A percentile compares a stretch with the other conserved stretches of the same genome.
Evolutionary conservation across 345 rosid genomes (phyloP).

Genomic region (Nephelium lappaceum): DNA sequence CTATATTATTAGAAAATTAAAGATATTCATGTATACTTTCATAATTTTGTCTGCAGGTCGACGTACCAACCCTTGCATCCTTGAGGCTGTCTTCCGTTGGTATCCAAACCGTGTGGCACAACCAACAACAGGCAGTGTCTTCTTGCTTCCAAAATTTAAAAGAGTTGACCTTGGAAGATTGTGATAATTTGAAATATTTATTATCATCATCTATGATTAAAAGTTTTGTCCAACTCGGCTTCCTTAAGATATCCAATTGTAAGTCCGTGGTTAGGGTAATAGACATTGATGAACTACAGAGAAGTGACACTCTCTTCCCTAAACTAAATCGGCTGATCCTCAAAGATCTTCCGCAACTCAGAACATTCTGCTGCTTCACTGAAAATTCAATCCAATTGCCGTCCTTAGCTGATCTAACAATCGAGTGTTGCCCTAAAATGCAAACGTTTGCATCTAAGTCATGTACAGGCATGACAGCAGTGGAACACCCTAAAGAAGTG

Average conservation of each 20-base stretch:
- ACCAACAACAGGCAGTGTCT: no score
- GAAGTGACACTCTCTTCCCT: background rate
- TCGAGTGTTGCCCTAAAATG: background rate
- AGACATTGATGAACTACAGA: background rate
- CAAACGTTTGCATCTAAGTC: conserved; percentile 4
- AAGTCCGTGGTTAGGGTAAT: conserved; percentile 18
- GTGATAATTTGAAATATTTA: background rate
- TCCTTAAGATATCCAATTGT: background rate
- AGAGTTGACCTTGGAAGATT: no score
- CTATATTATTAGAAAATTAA: no score
- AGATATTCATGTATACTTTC: no score
- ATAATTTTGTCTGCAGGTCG: no score
- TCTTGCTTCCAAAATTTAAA: no score
- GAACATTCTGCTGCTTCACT: background rate
- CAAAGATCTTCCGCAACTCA: conserved; percentile 15
- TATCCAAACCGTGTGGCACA: no score
- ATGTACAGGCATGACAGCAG: no score
- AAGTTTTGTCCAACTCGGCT: background rate
- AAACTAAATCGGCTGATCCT: background rate
- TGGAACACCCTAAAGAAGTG: background rate
- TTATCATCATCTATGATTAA: background rate
- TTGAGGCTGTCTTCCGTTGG: no score
- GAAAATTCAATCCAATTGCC: conserved; percentile 2
- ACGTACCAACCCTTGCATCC: no score
- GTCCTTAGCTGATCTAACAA: background rate